These are phyloP conservation scores for Aspergillus transmontanensis DNA, from an alignment of 2,329 filamentous ascomycete genomes.

Conservation along the genomic window DNA sequence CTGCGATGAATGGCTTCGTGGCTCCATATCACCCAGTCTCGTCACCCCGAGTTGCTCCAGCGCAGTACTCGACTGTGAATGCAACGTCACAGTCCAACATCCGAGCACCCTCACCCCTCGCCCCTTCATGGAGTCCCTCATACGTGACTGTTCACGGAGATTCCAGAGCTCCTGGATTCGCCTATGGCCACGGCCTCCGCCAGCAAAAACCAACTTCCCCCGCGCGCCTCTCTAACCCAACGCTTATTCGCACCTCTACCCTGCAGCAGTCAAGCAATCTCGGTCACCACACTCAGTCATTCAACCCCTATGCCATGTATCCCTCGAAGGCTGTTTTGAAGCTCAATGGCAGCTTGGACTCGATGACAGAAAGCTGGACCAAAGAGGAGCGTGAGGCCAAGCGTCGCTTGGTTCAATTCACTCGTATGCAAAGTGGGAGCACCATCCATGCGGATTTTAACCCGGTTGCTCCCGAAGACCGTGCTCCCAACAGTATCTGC, in stretches of 20 bases:
- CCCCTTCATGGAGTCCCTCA: slow-evolving; percentile 50
- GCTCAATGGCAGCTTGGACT: slow-evolving; percentile 79
- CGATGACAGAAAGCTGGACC: slow-evolving; percentile 83
- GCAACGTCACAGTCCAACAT: slow-evolving; percentile 45
- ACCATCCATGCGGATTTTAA: slow-evolving; percentile 80
- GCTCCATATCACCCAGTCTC: slow-evolving; percentile 38
- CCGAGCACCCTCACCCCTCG: slow-evolving; percentile 53
- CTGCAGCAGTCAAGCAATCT: slow-evolving; percentile 57
- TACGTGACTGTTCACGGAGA: slow-evolving; percentile 51
- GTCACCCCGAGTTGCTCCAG: slow-evolving; percentile 45
- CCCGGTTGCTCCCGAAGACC: slow-evolving; percentile 75
- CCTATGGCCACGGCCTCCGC: slow-evolving; percentile 40
- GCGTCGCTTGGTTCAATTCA: slow-evolving; percentile 86
- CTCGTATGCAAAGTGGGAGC: slow-evolving; percentile 76
- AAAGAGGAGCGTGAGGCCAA: slow-evolving; percentile 77
- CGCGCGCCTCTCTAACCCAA: slow-evolving; percentile 53
- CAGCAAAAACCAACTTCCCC: slow-evolving; percentile 50
- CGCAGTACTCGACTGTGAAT: slow-evolving; percentile 46
- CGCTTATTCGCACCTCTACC: slow-evolving; percentile 68
- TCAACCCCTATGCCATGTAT: slow-evolving; percentile 80
- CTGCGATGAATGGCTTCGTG: slow-evolving; percentile 42
- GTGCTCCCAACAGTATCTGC: slow-evolving; percentile 81
- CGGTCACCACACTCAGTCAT: slow-evolving; percentile 55
- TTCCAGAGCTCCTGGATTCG: slow-evolving; percentile 46
- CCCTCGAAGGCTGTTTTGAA: slow-evolving; percentile 83